Base-by-base conservation (phyloP, 495 filamentous ascomycete genomes). In the Xylona heveae region DNA sequence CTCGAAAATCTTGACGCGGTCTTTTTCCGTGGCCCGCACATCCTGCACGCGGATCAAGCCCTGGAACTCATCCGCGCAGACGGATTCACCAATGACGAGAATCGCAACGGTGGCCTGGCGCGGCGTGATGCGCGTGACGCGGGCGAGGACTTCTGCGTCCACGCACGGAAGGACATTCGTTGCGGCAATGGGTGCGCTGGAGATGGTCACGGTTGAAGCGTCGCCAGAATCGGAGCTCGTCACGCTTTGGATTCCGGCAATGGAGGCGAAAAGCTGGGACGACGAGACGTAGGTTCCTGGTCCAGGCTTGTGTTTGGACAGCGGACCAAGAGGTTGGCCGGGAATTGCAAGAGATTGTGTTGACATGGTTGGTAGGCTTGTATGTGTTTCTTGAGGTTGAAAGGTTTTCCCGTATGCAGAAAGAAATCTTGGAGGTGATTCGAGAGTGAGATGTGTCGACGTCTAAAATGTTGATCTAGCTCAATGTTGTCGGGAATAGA, bases 1-100 rank as follows among this genome's bases (percentile, higher is more conserved):
- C 46, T 92, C 82, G 42, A 74, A 71, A 39, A 93, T 74, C 47
- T 78, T 78, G 15, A 95, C 81, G 34, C 71, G 75, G 38, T 97
- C 88, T 56, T 92, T 92, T 64, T 97, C 88, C 24, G 85, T 91
- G 12, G 80, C 82, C 32, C 88, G 61, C 8, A 97, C 78, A 44
- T 97, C 88, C 53, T 95, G 85, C 38, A 70, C 69, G 6, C 35
- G 25, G 25, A 38, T 38, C 21, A 51, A n/a, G 0, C 42, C 54
- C 7, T 41, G 42, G 19, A 55, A 52, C 4, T 40, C 19, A 15
- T 46, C 48, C 6, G 25, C n/a, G 31, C 43, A 42, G 5, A 50
- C 46, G 6, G 59, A 62, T 25, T 75, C 75, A 28, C 72, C 66
- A 10, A 85, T 71, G 24, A 80, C 71, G 18, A 88, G 58, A 33